Base-by-base conservation (phyloP, 768 basidiomycete species). In the Tricholoma furcatifolium region DNA sequence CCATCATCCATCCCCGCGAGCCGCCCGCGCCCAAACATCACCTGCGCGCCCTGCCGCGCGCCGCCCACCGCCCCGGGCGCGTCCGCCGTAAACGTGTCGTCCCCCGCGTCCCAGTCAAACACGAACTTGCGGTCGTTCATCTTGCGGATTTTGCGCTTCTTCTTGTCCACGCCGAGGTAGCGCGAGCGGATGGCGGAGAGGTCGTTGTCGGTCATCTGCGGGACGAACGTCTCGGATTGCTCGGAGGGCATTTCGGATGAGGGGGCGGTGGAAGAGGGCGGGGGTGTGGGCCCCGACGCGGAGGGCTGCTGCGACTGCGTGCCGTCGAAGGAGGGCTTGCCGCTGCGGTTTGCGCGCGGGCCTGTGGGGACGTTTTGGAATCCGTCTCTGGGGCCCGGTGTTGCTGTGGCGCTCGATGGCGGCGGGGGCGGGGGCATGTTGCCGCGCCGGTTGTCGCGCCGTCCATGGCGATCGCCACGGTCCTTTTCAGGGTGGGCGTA, bases 81-180 rank as follows among this genome's bases (percentile, higher is more conserved):
- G 63, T 91, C 90, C 27, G 80, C 83, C 7, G 82, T 75, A 63
- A 90, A 87, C 12, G 97, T 99, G 68, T 99, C 97, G 62, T 99
- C 97, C 67, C 88, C 89, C 44, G 86, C 85, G 64, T 96, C 94
- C 97, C 97, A 99, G 68, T 98, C 97, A 64, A 99, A 99, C n/a
- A 96, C 91, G 66, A 98, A 93, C 71, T 96, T 96, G 70, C 93
- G 85, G 69, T 95, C 93, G 65, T 90, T 92, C 82, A 91, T 93
- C 73, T 94, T 95, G 50, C 93, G 85, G 60, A 93, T 89, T 70
- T 91, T 93, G 36, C 92, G 87, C 73, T 94, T 95, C 79, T 95
- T 94, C 70, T 85, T 91, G 69, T 91, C 88, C 17, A 92, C 89
- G 4, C 97, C 97, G 30, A 99, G 85, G 68, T 99, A 98, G 34